Percentiles rank a stretch among this genome's conserved stretches.
Evolutionary conservation across 108 stramenopile species (phyloP).

Genomic region (Skeletonema potamos): DNA sequence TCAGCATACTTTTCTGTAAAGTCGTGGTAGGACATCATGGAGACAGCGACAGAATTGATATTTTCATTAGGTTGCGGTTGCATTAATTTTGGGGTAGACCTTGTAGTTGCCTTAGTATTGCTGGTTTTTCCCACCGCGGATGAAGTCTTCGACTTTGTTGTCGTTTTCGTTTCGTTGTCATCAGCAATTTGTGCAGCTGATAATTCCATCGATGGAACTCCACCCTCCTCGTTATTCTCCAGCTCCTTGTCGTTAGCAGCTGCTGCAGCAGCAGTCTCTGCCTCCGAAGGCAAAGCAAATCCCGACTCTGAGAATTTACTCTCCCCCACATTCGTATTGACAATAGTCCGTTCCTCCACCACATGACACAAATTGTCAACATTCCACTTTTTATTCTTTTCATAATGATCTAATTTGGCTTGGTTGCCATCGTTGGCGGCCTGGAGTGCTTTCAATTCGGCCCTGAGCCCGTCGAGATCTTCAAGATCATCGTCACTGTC

Average conservation of each 20-base stretch:
- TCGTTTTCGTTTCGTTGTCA: slow-evolving; percentile 3
- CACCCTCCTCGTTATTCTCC: not conserved
- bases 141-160: not conserved
- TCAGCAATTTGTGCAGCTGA: slow-evolving; percentile 36
- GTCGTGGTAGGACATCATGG: slow-evolving; percentile 88
- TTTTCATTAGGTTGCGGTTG: slow-evolving; percentile 37
- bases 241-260: not conserved
- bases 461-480: slow-evolving; percentile 77
- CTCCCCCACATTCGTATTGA: slow-evolving; percentile 78
- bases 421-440: slow-evolving; percentile 59
- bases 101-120: not conserved
- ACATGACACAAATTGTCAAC: slow-evolving; percentile 97
- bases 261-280: not conserved
- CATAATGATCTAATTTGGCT: slow-evolving; percentile 84
- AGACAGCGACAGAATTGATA: slow-evolving; percentile 49
- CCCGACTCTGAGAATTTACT: slow-evolving; percentile 70
- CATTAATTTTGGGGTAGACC: slow-evolving; percentile 3
- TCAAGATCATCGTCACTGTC: slow-evolving; percentile 87
- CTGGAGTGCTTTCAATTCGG: slow-evolving; percentile 80
- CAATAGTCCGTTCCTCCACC: slow-evolving; percentile 91
- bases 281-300: slow-evolving; percentile 53
- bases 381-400: slow-evolving; percentile 98
- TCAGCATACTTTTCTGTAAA: slow-evolving; percentile 91
- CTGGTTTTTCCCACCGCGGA: not conserved
- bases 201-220: slow-evolving; percentile 49